These are phyloP conservation scores for Vigna nakashimae DNA, from an alignment of 306 rosid genomes.

Conservation along the genomic window DNA sequence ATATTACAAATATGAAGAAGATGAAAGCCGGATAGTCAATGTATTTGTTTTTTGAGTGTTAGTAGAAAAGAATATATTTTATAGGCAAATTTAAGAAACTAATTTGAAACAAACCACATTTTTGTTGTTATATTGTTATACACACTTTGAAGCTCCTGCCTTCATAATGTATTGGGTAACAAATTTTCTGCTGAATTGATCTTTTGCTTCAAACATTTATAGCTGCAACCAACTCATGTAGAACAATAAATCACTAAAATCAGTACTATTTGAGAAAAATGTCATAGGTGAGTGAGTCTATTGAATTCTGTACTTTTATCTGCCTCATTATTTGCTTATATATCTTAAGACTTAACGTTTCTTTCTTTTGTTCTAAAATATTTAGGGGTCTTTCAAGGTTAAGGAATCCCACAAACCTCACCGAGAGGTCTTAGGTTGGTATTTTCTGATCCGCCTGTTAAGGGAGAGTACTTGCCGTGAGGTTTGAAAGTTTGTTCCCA, in stretches of 20 bases:
- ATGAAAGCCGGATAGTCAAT: conserved; percentile 37
- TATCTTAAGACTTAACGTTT: not conserved
- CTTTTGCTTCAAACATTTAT: conserved; percentile 31
- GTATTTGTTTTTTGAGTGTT: conserved; percentile 40
- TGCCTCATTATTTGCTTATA: not conserved
- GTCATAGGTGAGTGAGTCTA: not conserved
- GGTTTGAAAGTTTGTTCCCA: conserved; percentile 2
- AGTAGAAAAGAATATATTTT: conserved; percentile 41
- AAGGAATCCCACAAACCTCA: conserved; percentile 30
- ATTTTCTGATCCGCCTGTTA: not conserved
- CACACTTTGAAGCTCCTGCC: conserved; percentile 38
- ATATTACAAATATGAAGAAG: conserved; percentile 34
- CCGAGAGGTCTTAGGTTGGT: not conserved
- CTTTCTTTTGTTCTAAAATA: not conserved
- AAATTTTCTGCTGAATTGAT: conserved; percentile 12
- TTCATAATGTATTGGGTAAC: conserved; percentile 19
- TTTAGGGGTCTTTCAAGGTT: conserved; percentile 20
- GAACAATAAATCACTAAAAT: conserved; percentile 12
- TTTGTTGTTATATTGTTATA: conserved; percentile 31
- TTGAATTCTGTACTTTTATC: conserved; percentile 25
- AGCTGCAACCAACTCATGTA: conserved; percentile 3
- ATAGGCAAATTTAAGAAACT: conserved; percentile 39
- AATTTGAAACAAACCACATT: conserved; percentile 31
- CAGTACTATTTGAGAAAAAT: conserved; percentile 7
- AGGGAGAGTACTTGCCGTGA: not conserved